A percentile compares a stretch with the other conserved stretches of the same genome.
Conservation (phyloP, 1,139 yeast genomes). For the Wickerhamomyces sp. region DNA sequence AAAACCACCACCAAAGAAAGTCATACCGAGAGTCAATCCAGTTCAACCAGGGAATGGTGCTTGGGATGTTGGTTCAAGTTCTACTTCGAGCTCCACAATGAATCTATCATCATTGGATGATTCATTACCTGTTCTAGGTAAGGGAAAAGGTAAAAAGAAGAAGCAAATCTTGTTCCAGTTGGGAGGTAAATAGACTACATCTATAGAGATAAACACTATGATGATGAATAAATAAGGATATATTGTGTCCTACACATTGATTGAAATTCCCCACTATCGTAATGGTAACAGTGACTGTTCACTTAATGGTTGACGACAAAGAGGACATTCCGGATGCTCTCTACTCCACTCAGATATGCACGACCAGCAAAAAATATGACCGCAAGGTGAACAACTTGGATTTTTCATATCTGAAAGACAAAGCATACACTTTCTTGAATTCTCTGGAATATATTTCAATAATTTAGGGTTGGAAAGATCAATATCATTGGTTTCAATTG, state of each 20-base stretch:
- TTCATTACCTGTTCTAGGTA: conserved; percentile 15
- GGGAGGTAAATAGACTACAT: conserved; percentile 26
- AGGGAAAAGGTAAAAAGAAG: conserved; percentile 36
- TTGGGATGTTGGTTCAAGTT: conserved; percentile 26
- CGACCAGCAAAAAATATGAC: conserved; percentile 90
- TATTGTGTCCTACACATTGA: background rate
- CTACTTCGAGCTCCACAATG: conserved; percentile 13
- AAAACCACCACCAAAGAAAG: conserved; percentile 25
- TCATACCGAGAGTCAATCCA: conserved; percentile 34
- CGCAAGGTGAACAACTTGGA: conserved; percentile 87
- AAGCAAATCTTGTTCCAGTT: conserved; percentile 41
- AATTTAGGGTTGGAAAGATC: conserved; percentile 52
- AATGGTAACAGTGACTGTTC: conserved; percentile 75
- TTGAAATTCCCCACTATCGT: conserved; percentile 28
- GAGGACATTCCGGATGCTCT: conserved; percentile 86
- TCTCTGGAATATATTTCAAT: conserved; percentile 66
- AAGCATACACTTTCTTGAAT: conserved; percentile 73
- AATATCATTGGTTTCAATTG: conserved; percentile 23
- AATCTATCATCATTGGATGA: conserved; percentile 17
- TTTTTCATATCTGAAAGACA: conserved; percentile 76
- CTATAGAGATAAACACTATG: too few relatives aligned
- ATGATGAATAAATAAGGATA: background rate
- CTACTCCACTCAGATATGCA: conserved; percentile 89
- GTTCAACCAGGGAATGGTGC: conserved; percentile 26
- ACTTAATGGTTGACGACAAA: conserved; percentile 72